Evolutionary conservation across 192 early-diverging fungal species (phyloP).

Genomic region (Cetraspora pellucida): DNA sequence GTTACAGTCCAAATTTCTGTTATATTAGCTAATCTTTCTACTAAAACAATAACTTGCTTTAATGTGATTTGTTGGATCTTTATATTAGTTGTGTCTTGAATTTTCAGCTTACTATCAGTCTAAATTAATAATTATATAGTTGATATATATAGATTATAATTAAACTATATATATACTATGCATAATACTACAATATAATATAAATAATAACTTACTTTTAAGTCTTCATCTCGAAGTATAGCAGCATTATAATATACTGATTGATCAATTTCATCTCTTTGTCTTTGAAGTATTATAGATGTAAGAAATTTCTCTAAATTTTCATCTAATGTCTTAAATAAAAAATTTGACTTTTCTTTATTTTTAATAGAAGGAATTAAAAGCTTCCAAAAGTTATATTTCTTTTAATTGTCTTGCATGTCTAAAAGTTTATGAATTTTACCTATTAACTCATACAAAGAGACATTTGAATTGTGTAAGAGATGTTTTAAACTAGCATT

Average conservation of each 20-base stretch:
- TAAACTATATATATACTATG: too few relatives aligned
- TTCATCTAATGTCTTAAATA: neutral
- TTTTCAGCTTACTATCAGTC: too few relatives aligned
- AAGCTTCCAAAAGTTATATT: constrained; percentile 6
- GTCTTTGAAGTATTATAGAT: neutral
- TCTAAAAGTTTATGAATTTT: constrained; percentile 1
- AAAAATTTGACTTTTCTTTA: neutral
- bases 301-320: neutral
- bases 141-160: too few relatives aligned
- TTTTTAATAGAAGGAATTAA: neutral
- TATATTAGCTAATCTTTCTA: too few relatives aligned
- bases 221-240: neutral
- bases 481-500: neutral
- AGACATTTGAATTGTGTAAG: neutral
- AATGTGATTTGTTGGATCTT: too few relatives aligned
- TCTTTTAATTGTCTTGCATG: neutral
- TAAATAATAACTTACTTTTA: neutral
- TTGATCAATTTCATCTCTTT: neutral
- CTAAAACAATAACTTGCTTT: too few relatives aligned
- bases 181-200: too few relatives aligned
- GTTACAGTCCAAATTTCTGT: too few relatives aligned
- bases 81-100: too few relatives aligned
- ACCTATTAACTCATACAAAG: neutral
- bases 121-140: too few relatives aligned
- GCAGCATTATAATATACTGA: neutral